These are phyloP conservation scores for Pseudopyricularia cyperi DNA, from an alignment of 2,329 filamentous ascomycete species.

Conservation along the genomic window DNA sequence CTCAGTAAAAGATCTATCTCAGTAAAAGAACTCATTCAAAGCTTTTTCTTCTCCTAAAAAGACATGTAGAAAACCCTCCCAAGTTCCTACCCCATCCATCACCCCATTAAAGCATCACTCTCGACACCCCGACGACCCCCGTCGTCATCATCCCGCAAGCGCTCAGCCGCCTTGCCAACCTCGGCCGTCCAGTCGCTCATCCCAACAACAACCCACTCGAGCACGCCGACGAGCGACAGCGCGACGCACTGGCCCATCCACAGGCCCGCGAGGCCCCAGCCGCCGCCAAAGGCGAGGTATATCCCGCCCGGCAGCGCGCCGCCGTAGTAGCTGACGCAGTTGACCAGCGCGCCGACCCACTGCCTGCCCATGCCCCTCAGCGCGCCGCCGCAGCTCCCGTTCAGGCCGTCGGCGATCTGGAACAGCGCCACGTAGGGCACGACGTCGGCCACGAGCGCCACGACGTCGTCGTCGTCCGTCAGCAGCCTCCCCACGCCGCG, in stretches of 20 bases:
- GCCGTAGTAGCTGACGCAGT: constrained; percentile 72
- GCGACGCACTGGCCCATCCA: constrained; percentile 79
- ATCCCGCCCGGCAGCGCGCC: constrained; percentile 72
- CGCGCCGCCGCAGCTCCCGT: constrained; percentile 71
- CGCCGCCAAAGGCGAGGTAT: constrained; percentile 70
- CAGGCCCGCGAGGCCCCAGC: constrained; percentile 67
- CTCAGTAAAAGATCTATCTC: no score
- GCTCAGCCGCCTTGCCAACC: constrained; percentile 55
- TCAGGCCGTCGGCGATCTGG: constrained; percentile 80
- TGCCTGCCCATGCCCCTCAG: constrained; percentile 76
- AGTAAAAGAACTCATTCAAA: no score
- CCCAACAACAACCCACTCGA: constrained; percentile 71
- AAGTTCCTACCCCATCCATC: not conserved
- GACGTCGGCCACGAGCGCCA: constrained; percentile 60
- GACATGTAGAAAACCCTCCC: no score
- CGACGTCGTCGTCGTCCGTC: constrained; percentile 62
- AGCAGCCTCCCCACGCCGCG: constrained; percentile 67
- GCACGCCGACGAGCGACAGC: constrained; percentile 62
- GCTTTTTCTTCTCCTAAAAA: no score
- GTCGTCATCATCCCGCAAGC: constrained; percentile 49
- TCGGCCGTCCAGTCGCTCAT: constrained; percentile 66
- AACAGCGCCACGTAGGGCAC: constrained; percentile 82
- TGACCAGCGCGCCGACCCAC: constrained; percentile 72
- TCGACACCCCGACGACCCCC: not conserved
- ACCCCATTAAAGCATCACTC: not conserved